phyloP scores from a whole-genome alignment of 345 rosid species.

The Pistacia atlantica region DNA sequence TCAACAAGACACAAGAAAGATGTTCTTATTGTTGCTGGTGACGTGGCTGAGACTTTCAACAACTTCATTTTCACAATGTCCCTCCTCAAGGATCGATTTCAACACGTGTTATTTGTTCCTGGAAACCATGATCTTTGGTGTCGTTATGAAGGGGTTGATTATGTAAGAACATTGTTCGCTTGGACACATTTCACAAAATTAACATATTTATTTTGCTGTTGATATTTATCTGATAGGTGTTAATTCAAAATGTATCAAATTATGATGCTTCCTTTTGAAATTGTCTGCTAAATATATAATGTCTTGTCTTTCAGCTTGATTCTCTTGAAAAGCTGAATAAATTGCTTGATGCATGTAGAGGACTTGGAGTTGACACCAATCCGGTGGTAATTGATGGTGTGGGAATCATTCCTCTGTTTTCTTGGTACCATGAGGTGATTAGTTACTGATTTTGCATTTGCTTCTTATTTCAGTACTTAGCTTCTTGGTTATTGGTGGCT shows the following conservation, averaged over 20 bases:
- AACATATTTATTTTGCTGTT: too few species aligned
- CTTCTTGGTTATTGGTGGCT: not conserved
- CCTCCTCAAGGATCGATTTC: slow-evolving; percentile 56
- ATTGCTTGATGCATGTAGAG: slow-evolving; percentile 59
- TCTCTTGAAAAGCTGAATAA: slow-evolving; percentile 67
- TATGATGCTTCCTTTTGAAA: not conserved
- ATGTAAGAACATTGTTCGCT: slow-evolving; percentile 29
- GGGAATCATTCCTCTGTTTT: slow-evolving; percentile 64
- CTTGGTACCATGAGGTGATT: slow-evolving; percentile 76
- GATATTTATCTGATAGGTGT: too few species aligned
- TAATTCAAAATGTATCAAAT: too few species aligned
- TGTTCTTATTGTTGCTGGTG: slow-evolving; percentile 64
- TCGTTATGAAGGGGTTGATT: slow-evolving; percentile 37
- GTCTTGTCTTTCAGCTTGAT: slow-evolving; percentile 44
- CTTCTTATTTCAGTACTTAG: not conserved
- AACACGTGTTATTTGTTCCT: slow-evolving; percentile 56
- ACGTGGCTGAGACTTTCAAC: slow-evolving; percentile 56
- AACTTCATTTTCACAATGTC: slow-evolving; percentile 57
- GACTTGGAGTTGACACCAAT: slow-evolving; percentile 54
- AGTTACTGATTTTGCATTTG: not conserved
- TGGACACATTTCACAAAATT: not conserved
- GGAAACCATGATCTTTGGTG: slow-evolving; percentile 78
- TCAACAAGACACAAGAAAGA: slow-evolving; percentile 36
- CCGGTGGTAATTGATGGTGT: slow-evolving; percentile 43
- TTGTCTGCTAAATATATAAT: slow-evolving; percentile 15